Conservation (phyloP, 2,329 filamentous ascomycete species). For the Fusarium hainanense region DNA sequence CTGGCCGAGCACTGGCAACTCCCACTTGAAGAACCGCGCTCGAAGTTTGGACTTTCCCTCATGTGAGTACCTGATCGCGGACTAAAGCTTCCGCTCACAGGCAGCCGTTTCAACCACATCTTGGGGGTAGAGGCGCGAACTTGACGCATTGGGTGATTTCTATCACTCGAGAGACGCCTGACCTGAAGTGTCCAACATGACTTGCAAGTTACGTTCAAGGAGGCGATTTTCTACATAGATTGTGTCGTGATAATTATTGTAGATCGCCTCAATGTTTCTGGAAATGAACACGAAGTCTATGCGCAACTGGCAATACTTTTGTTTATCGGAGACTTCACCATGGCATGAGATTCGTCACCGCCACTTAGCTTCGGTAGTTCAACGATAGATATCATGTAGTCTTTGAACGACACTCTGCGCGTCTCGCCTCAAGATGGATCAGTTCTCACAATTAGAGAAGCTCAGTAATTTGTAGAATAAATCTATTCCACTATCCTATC, state of each 20-base stretch:
- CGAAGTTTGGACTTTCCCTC: not conserved
- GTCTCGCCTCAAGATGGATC: not conserved
- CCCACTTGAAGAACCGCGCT: not conserved
- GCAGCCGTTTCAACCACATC: not conserved
- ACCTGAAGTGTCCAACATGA: fast-evolving
- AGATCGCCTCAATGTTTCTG: no score
- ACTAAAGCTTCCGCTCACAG: not conserved
- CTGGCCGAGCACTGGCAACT: not conserved
- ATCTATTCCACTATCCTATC: not conserved
- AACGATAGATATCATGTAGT: no score
- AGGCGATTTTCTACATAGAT: not conserved
- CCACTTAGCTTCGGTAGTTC: no score
- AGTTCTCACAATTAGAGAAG: not conserved
- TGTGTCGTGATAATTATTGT: not conserved
- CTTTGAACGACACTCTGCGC: not conserved
- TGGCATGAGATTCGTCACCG: no score
- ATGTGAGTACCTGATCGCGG: no score
- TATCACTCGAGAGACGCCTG: not conserved
- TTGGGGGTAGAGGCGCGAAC: not conserved
- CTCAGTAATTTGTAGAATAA: not conserved
- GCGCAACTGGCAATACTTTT: no score
- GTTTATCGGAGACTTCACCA: no score
- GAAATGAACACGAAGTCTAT: no score
- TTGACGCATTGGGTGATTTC: no score
- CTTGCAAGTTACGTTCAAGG: fast-evolving